Base-by-base conservation (phyloP, 2,329 filamentous ascomycete genomes). In the Verticillium nonalfalfae region DNA sequence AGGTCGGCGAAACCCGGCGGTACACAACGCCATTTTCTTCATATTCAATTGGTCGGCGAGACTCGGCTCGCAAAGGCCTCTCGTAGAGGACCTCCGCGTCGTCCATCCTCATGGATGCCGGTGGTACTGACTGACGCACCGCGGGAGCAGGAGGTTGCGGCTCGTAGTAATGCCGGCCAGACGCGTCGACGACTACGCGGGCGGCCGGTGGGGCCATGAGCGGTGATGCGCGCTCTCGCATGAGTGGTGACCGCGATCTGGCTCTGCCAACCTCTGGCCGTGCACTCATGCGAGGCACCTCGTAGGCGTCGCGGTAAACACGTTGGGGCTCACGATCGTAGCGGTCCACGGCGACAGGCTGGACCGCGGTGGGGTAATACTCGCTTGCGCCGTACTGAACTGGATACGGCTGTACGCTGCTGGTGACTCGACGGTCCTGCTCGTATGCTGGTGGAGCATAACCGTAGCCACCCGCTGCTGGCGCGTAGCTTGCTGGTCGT, bases 161-260 rank as follows among this genome's bases (percentile, higher is more conserved):
- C 67, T 88, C 85, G 63, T 82, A 73, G 75, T 93, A 97, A 71
- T 91, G 87, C 71, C 91, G 90, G 50, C 93, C 93, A 73, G 88
- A 91, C 64, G 90, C 86, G 74, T 97, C 93, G 60, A 96, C 81
- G 38, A 96, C 81, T 65, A 97, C 89, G 64, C 88, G 86, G 60
- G 87, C 79, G 56, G 84, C 77, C 18, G 84, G 81, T 56, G 79
- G 79, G 1, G 76, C 76, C 76, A 85, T 80, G n/a, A 79, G 76
- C 36, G 81, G 76, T 15, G 79, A 70, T 66, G 76, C 70, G 65
- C 76, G 70, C 64, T 81, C 76, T 64, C 76, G 70, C 67, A 78
- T 70, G 39, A 78, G 66, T 7, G 81, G 79, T 15, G 81, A 84
- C 56, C 78, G 75, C 14, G 81, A 82, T 66, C 78, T 77, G 54